Evolutionary conservation across 306 rosid genomes (phyloP).

Genomic region (Quercus suber): DNA sequence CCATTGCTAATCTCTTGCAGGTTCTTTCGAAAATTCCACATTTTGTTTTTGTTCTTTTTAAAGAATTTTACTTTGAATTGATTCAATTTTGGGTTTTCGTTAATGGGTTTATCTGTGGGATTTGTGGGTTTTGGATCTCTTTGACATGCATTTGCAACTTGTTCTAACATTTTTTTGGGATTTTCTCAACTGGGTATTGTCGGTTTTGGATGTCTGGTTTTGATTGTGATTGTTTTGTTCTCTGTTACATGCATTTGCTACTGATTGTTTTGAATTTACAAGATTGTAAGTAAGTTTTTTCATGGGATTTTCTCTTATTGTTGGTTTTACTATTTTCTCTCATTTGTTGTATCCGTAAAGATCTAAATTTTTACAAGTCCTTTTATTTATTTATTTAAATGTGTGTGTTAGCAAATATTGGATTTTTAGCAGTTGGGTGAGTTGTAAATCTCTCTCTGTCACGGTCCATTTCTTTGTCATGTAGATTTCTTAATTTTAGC

Average conservation of each 20-base stretch:
- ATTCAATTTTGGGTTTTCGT: conserved; percentile 2
- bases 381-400: no score
- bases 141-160: no score
- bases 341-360: neutral
- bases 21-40: conserved; percentile 17
- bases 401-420: neutral
- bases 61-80: neutral
- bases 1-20: conserved; percentile 95
- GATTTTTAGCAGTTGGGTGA: neutral
- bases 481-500: neutral
- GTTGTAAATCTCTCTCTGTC: neutral
- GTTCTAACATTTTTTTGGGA: neutral
- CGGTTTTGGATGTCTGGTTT: neutral
- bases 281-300: neutral
- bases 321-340: neutral
- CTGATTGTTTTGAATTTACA: neutral
- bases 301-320: neutral
- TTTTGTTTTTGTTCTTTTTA: no score
- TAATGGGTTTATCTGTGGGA: neutral
- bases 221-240: neutral
- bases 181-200: neutral
- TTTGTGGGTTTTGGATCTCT: neutral
- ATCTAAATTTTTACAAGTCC: no score
- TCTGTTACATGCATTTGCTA: neutral
- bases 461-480: neutral